Evolutionary conservation across 1,139 yeast species (phyloP).

Genomic region (Candida buenavistaensis): DNA sequence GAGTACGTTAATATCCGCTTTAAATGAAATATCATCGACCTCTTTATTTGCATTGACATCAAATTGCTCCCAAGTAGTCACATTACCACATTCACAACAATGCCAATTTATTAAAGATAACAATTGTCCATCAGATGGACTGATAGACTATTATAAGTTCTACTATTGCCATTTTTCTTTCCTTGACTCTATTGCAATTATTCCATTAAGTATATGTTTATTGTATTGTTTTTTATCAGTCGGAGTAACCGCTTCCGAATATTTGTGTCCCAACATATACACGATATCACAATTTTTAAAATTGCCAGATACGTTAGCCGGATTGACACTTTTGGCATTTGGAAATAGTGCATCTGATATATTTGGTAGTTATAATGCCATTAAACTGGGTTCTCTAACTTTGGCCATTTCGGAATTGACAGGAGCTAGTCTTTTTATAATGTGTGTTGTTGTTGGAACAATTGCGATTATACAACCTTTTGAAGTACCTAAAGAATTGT

Average conservation of each 20-base stretch:
- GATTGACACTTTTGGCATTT: constrained; percentile 81
- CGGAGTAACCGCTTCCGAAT: constrained; percentile 76
- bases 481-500: constrained; percentile 48
- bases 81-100: constrained; percentile 31
- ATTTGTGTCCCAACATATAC: constrained; percentile 70
- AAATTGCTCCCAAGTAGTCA: constrained; percentile 7
- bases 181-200: constrained; percentile 13
- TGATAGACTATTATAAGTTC: constrained; percentile 37
- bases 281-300: constrained; percentile 59
- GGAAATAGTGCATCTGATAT: constrained; percentile 96
- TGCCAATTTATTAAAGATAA: constrained; percentile 42
- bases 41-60: background rate
- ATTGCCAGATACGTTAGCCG: constrained; percentile 78
- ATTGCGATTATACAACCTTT: constrained; percentile 73
- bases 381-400: constrained; percentile 64
- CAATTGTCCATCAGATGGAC: constrained; percentile 44
- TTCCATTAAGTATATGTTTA: constrained; percentile 20
- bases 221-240: constrained; percentile 53
- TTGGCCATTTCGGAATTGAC: constrained; percentile 85
- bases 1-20: too few relatives aligned
- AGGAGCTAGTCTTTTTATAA: constrained; percentile 83
- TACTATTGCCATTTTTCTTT: constrained; percentile 35
- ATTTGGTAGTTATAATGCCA: constrained; percentile 78
- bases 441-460: constrained; percentile 72
- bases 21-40: background rate